These are phyloP conservation scores for Acanthamoeba comandoni DNA, from an alignment of 208 protist species.

Conservation along the genomic window DNA sequence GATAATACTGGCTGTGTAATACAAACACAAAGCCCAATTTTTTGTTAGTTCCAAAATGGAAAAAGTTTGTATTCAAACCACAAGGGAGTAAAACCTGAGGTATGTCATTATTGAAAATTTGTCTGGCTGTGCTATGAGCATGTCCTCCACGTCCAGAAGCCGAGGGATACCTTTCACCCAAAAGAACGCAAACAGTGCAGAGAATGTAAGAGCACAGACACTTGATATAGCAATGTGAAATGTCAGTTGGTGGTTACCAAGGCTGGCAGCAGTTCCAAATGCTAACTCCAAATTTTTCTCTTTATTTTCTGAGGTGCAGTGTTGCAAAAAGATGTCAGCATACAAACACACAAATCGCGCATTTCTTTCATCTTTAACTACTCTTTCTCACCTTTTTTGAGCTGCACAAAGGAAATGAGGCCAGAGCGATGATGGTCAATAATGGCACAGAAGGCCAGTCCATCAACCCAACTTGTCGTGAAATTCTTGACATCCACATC, in stretches of 20 bases:
- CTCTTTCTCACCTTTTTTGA: constrained; percentile 33
- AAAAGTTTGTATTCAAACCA: neutral
- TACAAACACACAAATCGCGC: too few relatives aligned
- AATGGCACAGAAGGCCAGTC: constrained; percentile 66
- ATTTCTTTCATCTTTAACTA: too few relatives aligned
- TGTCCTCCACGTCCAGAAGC: constrained; percentile 68
- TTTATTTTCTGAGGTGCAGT: neutral
- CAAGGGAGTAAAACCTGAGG: constrained; percentile 21
- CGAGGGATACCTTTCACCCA: constrained; percentile 11
- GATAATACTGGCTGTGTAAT: constrained; percentile 43
- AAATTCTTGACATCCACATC: constrained; percentile 60
- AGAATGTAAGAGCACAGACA: too few relatives aligned
- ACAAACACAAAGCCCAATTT: too few relatives aligned
- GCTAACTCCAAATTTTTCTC: constrained; percentile 66
- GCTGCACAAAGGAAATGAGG: constrained; percentile 7
- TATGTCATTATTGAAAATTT: constrained; percentile 73
- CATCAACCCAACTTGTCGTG: constrained; percentile 61
- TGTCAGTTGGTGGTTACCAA: neutral
- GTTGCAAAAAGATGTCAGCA: neutral
- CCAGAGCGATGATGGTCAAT: constrained; percentile 27
- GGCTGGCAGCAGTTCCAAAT: constrained; percentile 18
- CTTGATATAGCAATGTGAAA: too few relatives aligned
- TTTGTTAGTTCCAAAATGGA: too few relatives aligned
- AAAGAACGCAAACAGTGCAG: too few relatives aligned
- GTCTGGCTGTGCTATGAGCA: constrained; percentile 55